Base-by-base conservation (phyloP, 345 rosid genomes). In the Microcos paniculata region DNA sequence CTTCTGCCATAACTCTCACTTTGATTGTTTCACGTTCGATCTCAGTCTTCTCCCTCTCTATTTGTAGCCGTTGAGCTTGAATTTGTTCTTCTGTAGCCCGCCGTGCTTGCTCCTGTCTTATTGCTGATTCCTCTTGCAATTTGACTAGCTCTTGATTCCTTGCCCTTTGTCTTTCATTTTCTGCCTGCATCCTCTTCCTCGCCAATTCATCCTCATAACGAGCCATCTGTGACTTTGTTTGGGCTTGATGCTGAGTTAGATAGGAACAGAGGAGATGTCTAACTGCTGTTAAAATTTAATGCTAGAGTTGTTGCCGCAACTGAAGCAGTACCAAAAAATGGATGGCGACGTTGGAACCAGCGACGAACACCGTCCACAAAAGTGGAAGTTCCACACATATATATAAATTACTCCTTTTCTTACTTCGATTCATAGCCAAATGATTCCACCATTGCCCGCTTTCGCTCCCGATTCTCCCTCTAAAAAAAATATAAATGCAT, bases 101-200 rank as follows among this genome's bases (percentile, higher is more conserved):
- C 14, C 97, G 90, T 84, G 96, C 91, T 77, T 87, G 94, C 81
- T 95, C 98, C 82, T 88, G 90, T 86, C 99, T 88, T 67, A 93
- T 80, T 61, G 89, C 80, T 76, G 98, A 95, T 71, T 93, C 98
- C 80, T 95, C 98, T 85, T 93, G 99, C 72, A 91, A 66, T 70
- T 90, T 90, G 76, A 95, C 99, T 48, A 95, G 96, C 84, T 95
- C 98, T 85, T 93, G 98, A 79, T 93, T 95, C 87, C 97, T 89
- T 57, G 89, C 81, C 82, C 97, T 91, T 72, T 95, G 98, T 65
- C 82, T 76, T 76, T 95, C 99, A 81, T 95, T 93, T 78, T 93
- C 98, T 90, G 87, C 99, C 98, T 93, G 98, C 99, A 93, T 93
- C 87, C 99, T 85, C 90, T 93, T 93, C 86, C 97, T 91, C 61